Percentiles rank a stretch among this genome's conserved stretches.
These are phyloP conservation scores for Podaxis sp. DNA, from an alignment of 768 basidiomycete genomes.

Conservation along the genomic window DNA sequence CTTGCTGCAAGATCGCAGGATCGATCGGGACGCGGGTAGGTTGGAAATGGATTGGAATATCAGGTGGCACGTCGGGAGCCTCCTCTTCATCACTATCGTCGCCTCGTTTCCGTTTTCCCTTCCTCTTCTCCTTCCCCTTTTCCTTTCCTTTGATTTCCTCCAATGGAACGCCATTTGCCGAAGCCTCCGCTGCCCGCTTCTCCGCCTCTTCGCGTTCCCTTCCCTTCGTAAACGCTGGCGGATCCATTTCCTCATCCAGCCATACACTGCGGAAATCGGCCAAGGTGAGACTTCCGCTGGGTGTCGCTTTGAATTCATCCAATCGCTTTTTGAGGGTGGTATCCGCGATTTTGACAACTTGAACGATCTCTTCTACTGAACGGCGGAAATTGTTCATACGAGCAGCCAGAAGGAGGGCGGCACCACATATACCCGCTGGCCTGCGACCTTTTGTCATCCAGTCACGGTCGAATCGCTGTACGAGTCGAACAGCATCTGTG, in stretches of 20 bases:
- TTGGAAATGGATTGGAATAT: slow-evolving; percentile 13
- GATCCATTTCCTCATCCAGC: slow-evolving; percentile 90
- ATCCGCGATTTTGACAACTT: slow-evolving; percentile 99
- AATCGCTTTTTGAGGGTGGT: slow-evolving; percentile 89
- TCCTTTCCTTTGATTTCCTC: slow-evolving; percentile 23
- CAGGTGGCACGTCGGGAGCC: slow-evolving; percentile 15
- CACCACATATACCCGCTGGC: slow-evolving; percentile 97
- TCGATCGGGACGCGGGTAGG: slow-evolving; percentile 41
- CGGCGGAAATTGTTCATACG: slow-evolving; percentile 98
- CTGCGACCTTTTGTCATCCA: slow-evolving; percentile 97
- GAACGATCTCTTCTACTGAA: slow-evolving; percentile 92
- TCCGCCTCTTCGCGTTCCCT: slow-evolving; percentile 64
- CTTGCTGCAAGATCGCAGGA: slow-evolving; percentile 55
- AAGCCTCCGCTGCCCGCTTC: slow-evolving; percentile 34
- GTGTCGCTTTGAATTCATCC: slow-evolving; percentile 91
- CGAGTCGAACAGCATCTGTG: slow-evolving; percentile 88
- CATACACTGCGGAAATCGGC: slow-evolving; percentile 88
- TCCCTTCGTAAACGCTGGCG: slow-evolving; percentile 81
- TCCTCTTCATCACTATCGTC: slow-evolving; percentile 24
- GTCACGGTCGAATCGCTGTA: slow-evolving; percentile 89
- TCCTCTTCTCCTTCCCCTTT: slow-evolving; percentile 27
- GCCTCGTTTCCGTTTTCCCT: slow-evolving; percentile 27
- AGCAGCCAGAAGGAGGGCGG: slow-evolving; percentile 89
- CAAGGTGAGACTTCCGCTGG: slow-evolving; percentile 79
- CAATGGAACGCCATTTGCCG: slow-evolving; percentile 23